Base-by-base conservation (phyloP, 177 flowering plant genomes). In the Vitis hybrid region DNA sequence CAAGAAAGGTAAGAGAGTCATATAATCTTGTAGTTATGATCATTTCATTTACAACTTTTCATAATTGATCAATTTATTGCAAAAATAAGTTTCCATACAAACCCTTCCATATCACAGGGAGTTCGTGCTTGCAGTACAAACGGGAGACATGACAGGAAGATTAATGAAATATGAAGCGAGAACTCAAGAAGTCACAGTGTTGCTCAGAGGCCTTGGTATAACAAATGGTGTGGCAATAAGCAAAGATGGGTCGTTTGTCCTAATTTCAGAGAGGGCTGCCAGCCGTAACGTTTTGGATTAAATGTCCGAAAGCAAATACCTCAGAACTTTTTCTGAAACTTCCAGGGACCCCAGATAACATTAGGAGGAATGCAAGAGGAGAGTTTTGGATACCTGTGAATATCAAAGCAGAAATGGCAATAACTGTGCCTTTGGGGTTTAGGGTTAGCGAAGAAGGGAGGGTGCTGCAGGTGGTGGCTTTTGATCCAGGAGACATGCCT, bases 181-280 rank as follows among this genome's bases (percentile, higher is more conserved):
- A n/a, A 75, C 64, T 9, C 72, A 75, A 12, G 48, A 74, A 68
- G 69, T 70, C 4, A 77, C 68, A 12, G 57, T 72, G 7, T 60
- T 82, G 2, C 52, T 72, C 0, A n/a, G 60, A 30, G 52, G 60
- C 10, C 75, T 82, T 14, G 14, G 12, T n/a, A 80, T 82, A 19
- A 72, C 85, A 15, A 82, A 82, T 59, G 83, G 83, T 12, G 79
- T 82, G 8, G 72, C 81, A 3, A 54, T 82, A 17, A 82, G 83
- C 76, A 65, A 73, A 64, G 67, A 79, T 60, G 68, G 79, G 0
- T n/a, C 60, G 26, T 70, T 62, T 15, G 1, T 70, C 19, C 12
- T 70, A 2, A 3, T 62, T 1, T 45, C 51, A 3, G 66, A 61
- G 34, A 12, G 14, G 8, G n/a, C 1, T 12, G 12, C 34, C 8